Base-by-base conservation (phyloP, 2,329 filamentous ascomycete genomes). In the Arthroderma sp. region DNA sequence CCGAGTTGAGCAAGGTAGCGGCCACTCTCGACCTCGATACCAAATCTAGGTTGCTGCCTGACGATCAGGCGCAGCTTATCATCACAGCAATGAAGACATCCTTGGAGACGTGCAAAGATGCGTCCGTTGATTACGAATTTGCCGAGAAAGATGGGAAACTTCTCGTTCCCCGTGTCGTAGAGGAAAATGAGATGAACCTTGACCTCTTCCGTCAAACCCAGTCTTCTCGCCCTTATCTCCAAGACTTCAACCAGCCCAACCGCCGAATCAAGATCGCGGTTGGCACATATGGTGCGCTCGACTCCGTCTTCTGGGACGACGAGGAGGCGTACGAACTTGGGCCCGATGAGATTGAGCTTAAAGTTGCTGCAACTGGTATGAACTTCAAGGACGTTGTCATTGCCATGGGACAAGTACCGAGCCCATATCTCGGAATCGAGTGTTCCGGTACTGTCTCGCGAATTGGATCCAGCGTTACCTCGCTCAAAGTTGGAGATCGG, bases 341-440 rank as follows among this genome's bases (percentile, higher is more conserved):
- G 1, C 60, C 59, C 9, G 47, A 63, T 17, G 54, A 62, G 21
- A 60, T 68, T n/a, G 66, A 67, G 56, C 58, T 67, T 33, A 62
- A 67, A 44, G 56, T 65, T 5, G 49, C 37, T 5, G 61, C 61
- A 4, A 59, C 57, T 13, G 62, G 62, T n/a, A 52, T 66, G 8
- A 66, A 63, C 58, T 66, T 63, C 51, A 60, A 60, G 37, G 64
- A 64, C 54, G 57, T 61, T 47, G 19, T 61, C 37, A 39, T 59
- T 57, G 55, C 55, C 21, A 54, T 60, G 35, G 57, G 58, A n/a
- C 55, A 60, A 19, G 44, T 31, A 11, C 4, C 38, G 3, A 19
- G 38, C 44, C 13, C 44, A 19, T 17, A 51, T 23, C 44, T 51
- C 23, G 44, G 44, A n/a, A 5, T 17, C 13, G 60, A 60, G 28